Base-by-base conservation (phyloP, 306 rosid species). In the Oxytropis ochrocephala region DNA sequence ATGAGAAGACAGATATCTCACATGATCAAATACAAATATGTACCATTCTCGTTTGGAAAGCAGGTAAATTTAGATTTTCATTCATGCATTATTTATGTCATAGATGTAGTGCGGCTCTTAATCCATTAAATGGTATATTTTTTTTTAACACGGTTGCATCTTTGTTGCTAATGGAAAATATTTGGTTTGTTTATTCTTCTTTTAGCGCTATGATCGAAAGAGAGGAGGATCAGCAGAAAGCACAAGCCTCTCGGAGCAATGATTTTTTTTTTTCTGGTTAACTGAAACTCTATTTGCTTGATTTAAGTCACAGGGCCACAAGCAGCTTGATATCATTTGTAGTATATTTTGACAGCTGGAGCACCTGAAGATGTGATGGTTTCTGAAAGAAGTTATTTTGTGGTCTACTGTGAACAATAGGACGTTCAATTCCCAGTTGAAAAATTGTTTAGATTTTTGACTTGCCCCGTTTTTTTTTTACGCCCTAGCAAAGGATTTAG, bases 1-100 rank as follows among this genome's bases (percentile, higher is more conserved):
- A 90, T 93, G 98, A 85, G 98, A 87, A 87, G 87, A 75, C 98
- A 93, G 71, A 88, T 93, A 70, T 42, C 91, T 13, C 98, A 93
- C 80, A 93, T 93, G 98, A 85, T 93, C 81, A 93, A 88, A 70
- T 85, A 88, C 76, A 90, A 72, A 86, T 93, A 93, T 52, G 91
- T 93, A 41, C 98, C 98, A 0, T 93, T 93, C 80, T 80, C 98
- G 11, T 81, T 91, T 66, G 98, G 98, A 58, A 93, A 93, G 69
- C 94, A 88, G 94, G 98, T 93, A 85, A 58, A 11, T 13, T 32
- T 4, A 14, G n/a, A n/a, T 38, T 41, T 58, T 54, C 32, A 18
- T 68, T 33, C 21, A 14, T 24, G 42, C 24, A 11, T 19, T 74
- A 30, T 49, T 46, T 17, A 61, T 38, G 49, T 19, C 72, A 43